These are phyloP conservation scores for Penicillium ucsense DNA, from an alignment of 495 filamentous ascomycete species.

Conservation along the genomic window DNA sequence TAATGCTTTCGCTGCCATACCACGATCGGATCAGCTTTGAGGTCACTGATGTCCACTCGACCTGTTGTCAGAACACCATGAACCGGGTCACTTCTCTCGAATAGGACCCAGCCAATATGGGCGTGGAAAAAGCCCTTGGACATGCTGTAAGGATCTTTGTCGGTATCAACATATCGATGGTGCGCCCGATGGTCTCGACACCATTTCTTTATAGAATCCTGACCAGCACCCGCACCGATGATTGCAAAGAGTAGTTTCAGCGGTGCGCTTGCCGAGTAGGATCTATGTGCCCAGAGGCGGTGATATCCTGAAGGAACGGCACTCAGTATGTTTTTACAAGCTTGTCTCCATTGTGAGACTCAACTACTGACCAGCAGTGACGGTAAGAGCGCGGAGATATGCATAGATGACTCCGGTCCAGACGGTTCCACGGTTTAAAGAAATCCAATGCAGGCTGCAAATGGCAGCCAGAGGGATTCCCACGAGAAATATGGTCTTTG, in stretches of 20 bases:
- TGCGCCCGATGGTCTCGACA: conserved; percentile 87
- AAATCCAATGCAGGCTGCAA: conserved; percentile 1
- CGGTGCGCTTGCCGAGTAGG: conserved; percentile 72
- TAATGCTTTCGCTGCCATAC: conserved; percentile 86
- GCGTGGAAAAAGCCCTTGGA: conserved; percentile 92
- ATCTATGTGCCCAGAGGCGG: conserved; percentile 84
- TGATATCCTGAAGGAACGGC: conserved; percentile 52
- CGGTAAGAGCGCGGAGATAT: conserved; percentile 1
- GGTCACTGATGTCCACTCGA: conserved; percentile 85
- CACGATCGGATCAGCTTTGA: conserved; percentile 86
- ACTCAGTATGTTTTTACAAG: neutral
- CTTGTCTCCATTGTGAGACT: neutral
- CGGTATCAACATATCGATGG: conserved; percentile 95
- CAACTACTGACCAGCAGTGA: conserved; percentile 1
- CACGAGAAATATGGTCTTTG: conserved; percentile 1
- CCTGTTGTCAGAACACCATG: conserved; percentile 61
- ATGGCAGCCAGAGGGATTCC: conserved; percentile 2
- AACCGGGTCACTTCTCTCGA: conserved; percentile 58
- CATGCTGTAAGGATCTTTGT: conserved; percentile 94
- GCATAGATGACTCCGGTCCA: conserved; percentile 1
- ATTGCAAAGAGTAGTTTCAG: conserved; percentile 82
- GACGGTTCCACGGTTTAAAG: neutral
- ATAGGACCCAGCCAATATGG: conserved; percentile 82
- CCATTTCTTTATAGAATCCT: conserved; percentile 94
- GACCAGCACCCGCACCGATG: conserved; percentile 83